Evolutionary conservation across 2,329 filamentous ascomycete species (phyloP), one percentile per base, ranked within the genome.

Genomic region (Xylaria digitata): DNA sequence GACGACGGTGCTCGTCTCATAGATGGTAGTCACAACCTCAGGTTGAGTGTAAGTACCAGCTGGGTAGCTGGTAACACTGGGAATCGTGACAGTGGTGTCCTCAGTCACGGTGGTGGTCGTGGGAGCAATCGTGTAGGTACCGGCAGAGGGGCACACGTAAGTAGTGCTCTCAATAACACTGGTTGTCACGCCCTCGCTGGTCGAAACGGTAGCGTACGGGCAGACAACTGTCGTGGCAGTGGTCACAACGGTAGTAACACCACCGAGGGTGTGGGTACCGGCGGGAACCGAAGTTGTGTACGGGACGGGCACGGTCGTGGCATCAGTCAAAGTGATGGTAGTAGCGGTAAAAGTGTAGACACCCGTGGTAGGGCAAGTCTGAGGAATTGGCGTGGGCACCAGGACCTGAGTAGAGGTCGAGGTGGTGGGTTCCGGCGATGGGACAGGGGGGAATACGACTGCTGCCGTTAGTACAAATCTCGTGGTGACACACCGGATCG

Each of bases 301-400:
- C 59, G 87, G 85, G 73, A 80, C 90, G 79, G 87, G 89, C 69
- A 92, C 89, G 45, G 89, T 92, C 72, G 89, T 91, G 67, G 86
- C 86, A 78, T 88, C 83, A 69, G 84, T 89, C 72, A 94, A 81
- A 68, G 87, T 90, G 71, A 92, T 76, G 69, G 91, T 94, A 72
- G 86, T 91, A 66, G 90, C 90, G 72, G 89, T 89, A 84, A 92
- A 88, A 72, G 91, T 93, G 84, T 93, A 94, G 69, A 86, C 87
- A 79, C 91, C 91, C 37, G 91, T 87, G 52, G 88, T 89, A 61
- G 87, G 81, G 84, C 85, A 90, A 57, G 81, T 81, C 80, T 84
- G 80, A 57, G 82, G 78, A 71, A 84, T 78, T 21, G 85, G 84
- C 23, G 86, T 88, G 50, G 86, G 86, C 53, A 87, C 80, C 30